Base-by-base conservation (phyloP, 305 asterid genomes). In the Fraxinus dipetala region DNA sequence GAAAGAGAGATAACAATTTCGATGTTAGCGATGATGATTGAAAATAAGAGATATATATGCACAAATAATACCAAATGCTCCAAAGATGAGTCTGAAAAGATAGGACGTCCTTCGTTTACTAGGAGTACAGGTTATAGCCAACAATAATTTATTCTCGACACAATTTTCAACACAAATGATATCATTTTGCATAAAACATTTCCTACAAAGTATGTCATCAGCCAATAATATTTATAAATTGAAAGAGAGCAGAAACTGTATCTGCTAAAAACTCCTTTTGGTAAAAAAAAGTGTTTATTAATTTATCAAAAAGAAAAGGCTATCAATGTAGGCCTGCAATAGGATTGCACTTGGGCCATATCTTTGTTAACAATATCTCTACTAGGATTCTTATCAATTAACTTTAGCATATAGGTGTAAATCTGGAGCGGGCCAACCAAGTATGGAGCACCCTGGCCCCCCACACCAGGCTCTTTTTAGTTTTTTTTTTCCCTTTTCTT, bases 61-160 rank as follows among this genome's bases (percentile, higher is more conserved):
- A 54, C 9, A 31, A 31, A 38, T 30, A 83, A 65, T 8, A 83
- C 32, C 63, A 78, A 31, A 74, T n/a, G 38, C 36, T n/a, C 36
- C 36, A 81, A 73, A 22, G 28, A 34, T 34, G 48, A 18, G 76
- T 65, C 61, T 11, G 84, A 51, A 69, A 45, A 81, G 22, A 65
- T 31, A 8, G 59, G 69, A 8, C 9, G 70, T 34, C 70, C 70
- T 65, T 67, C 26, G 73, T 51, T 24, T 73, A 34, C 54, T 79
- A 61, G 72, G 45, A 83, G 32, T 26, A 38, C 14, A 82, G 63
- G n/a, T 77, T 40, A 72, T 31, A 63, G 5, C n/a, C 45, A 72
- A 34, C 13, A 51, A 61, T 74, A 13, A 61, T 73, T 13, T 32
- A 75, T 11, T 63, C 83, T 67, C 61, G 26, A 14, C 48, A 43